phyloP scores from a whole-genome alignment of 108 stramenopile genomes.

The Cylindrotheca closterium region DNA sequence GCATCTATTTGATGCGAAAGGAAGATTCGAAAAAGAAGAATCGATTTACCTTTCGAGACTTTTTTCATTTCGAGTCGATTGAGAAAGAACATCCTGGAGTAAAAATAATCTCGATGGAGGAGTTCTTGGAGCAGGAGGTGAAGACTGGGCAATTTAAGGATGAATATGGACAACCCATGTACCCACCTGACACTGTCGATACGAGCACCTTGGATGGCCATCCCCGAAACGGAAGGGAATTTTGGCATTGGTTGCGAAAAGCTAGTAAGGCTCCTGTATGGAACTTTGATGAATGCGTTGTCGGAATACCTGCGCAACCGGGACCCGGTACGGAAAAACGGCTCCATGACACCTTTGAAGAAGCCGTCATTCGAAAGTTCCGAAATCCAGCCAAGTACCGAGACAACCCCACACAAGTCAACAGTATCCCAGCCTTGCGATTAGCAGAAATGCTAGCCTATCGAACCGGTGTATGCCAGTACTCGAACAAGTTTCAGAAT shows the following conservation, averaged over 20 bases:
- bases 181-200: slow-evolving; percentile 54
- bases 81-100: slow-evolving; percentile 68
- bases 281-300: slow-evolving; percentile 58
- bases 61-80: slow-evolving; percentile 74
- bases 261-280: slow-evolving; percentile 40
- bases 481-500: slow-evolving; percentile 68
- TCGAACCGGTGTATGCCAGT: slow-evolving; percentile 55
- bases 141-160: slow-evolving; percentile 43
- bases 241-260: slow-evolving; percentile 26
- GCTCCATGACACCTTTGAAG: slow-evolving; percentile 41
- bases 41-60: slow-evolving; percentile 68
- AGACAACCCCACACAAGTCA: slow-evolving; percentile 67
- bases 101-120: slow-evolving; percentile 82
- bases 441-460: slow-evolving; percentile 61
- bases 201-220: slow-evolving; percentile 45
- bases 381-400: slow-evolving; percentile 25
- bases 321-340: slow-evolving; percentile 40
- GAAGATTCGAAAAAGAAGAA: slow-evolving; percentile 44
- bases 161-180: slow-evolving; percentile 43
- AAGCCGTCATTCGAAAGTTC: background rate
- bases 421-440: slow-evolving; percentile 58
- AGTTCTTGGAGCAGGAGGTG: slow-evolving; percentile 72
- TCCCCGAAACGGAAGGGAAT: slow-evolving; percentile 22
- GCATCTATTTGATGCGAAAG: slow-evolving; percentile 46
- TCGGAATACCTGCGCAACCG: slow-evolving; percentile 52